Conservation (phyloP, 2,329 filamentous ascomycete genomes). For the Ascomycota sp. region DNA sequence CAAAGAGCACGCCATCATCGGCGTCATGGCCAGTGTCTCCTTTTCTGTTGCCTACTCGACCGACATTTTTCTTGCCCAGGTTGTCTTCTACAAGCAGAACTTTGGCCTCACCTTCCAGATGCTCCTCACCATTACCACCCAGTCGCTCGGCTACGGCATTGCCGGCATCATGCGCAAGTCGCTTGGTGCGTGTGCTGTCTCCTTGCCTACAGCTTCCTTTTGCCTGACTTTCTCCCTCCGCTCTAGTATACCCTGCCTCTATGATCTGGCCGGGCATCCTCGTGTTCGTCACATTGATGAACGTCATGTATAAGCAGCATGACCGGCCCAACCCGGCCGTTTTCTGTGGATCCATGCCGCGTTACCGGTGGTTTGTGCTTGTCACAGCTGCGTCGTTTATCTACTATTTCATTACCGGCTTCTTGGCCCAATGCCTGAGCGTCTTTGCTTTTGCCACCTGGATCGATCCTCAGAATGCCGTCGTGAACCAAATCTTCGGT, state of each 20-base stretch:
- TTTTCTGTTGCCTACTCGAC: conserved; percentile 54
- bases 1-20: conserved; percentile 49
- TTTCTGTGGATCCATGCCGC: conserved; percentile 43
- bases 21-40: conserved; percentile 51
- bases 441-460: conserved; percentile 54
- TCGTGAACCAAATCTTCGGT: conserved; percentile 57
- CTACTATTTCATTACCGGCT: conserved; percentile 52
- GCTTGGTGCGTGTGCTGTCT: conserved; percentile 21
- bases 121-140: conserved; percentile 45
- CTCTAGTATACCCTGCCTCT: conserved; percentile 37
- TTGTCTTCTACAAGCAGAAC: conserved; percentile 50
- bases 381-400: conserved; percentile 35
- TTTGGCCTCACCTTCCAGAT: conserved; percentile 48
- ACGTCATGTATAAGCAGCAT: conserved; percentile 48
- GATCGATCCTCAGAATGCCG: conserved; percentile 45
- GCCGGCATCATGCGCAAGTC: conserved; percentile 47
- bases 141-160: conserved; percentile 49
- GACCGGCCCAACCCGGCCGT: conserved; percentile 27
- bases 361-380: conserved; percentile 43
- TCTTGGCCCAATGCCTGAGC: conserved; percentile 46
- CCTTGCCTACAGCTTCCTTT: background rate
- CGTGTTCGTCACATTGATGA: conserved; percentile 46
- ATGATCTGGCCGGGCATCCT: conserved; percentile 59
- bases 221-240: background rate
- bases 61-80: conserved; percentile 51